Conservation (phyloP, 2,329 filamentous ascomycete genomes). For the Aureobasidium sp. region DNA sequence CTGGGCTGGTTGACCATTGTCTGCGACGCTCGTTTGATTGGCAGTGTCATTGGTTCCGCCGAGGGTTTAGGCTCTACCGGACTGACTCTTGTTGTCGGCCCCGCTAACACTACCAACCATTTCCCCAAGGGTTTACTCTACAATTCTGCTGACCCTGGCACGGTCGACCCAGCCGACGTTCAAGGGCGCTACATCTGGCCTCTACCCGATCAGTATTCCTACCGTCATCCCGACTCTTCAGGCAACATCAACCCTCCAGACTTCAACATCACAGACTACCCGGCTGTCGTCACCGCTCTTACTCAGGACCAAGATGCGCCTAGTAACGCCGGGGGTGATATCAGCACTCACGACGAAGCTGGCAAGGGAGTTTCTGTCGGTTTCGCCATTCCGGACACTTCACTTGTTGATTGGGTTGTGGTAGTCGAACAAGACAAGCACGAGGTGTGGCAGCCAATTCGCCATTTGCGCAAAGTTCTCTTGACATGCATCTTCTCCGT, state of each 20-base stretch:
- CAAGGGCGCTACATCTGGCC: constrained; percentile 26
- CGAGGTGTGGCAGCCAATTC: constrained; percentile 72
- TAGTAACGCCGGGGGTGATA: constrained; percentile 62
- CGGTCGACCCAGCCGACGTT: background rate
- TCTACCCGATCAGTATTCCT: constrained; percentile 21
- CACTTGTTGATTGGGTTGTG: constrained; percentile 73
- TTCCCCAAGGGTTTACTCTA: constrained; percentile 33
- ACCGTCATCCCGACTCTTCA: constrained; percentile 24
- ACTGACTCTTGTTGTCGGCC: constrained; percentile 63
- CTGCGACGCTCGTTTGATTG: constrained; percentile 59
- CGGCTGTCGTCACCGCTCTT: constrained; percentile 56
- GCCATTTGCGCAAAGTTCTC: constrained; percentile 69
- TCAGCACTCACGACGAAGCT: constrained; percentile 69
- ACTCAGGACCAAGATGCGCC: constrained; percentile 41
- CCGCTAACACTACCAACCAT: constrained; percentile 56
- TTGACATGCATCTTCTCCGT: constrained; percentile 82
- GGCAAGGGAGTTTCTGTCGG: constrained; percentile 67
- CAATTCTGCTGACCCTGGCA: background rate
- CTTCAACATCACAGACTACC: constrained; percentile 57
- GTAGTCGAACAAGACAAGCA: constrained; percentile 66
- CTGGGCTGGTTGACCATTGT: constrained; percentile 80
- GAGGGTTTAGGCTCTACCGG: constrained; percentile 68
- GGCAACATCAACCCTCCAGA: constrained; percentile 38
- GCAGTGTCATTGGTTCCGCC: constrained; percentile 53
- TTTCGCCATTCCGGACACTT: constrained; percentile 61